Evolutionary conservation across 2,329 filamentous ascomycete species (phyloP).

Genomic region (Malbranchea zuffiana): DNA sequence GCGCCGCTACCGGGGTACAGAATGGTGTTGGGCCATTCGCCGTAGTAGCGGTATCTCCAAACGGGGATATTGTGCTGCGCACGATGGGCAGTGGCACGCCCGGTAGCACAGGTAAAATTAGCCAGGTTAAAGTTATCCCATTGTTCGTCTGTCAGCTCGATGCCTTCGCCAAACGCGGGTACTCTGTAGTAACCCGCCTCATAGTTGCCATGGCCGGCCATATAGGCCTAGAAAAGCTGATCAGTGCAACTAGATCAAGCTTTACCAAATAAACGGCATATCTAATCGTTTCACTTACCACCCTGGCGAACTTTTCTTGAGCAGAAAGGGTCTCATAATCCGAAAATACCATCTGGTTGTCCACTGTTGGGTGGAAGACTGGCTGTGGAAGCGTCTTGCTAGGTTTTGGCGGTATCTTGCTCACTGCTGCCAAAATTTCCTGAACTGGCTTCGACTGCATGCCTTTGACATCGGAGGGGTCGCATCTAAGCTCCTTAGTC

Average conservation of each 20-base stretch:
- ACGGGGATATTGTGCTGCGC: conserved; percentile 16
- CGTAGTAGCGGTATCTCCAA: conserved; percentile 23
- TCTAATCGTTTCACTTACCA: conserved; percentile 16
- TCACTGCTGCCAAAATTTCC: conserved; percentile 8
- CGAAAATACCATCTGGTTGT: conserved; percentile 30
- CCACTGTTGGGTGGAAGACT: conserved; percentile 32
- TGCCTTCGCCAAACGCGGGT: conserved; percentile 14
- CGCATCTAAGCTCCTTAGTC: conserved; percentile 12
- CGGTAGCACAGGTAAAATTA: conserved; percentile 21
- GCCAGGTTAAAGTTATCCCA: conserved; percentile 15
- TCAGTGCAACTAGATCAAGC: too few relatives aligned
- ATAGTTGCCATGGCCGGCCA: conserved; percentile 13
- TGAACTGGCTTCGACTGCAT: conserved; percentile 3
- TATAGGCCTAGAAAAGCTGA: conserved; percentile 15
- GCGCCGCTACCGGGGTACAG: conserved; percentile 16
- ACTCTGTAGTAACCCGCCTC: conserved; percentile 20
- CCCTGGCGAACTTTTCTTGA: conserved; percentile 27
- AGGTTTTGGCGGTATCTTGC: conserved; percentile 8
- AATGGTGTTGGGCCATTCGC: conserved; percentile 20
- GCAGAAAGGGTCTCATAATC: conserved; percentile 24
- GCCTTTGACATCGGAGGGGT: conserved; percentile 10
- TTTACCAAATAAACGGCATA: too few relatives aligned
- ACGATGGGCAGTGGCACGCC: conserved; percentile 13
- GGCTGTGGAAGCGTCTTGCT: conserved; percentile 13
- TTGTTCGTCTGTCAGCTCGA: conserved; percentile 12